Evolutionary conservation across 2,329 filamentous ascomycete genomes (phyloP).

Genomic region (Sclerotinia minor): DNA sequence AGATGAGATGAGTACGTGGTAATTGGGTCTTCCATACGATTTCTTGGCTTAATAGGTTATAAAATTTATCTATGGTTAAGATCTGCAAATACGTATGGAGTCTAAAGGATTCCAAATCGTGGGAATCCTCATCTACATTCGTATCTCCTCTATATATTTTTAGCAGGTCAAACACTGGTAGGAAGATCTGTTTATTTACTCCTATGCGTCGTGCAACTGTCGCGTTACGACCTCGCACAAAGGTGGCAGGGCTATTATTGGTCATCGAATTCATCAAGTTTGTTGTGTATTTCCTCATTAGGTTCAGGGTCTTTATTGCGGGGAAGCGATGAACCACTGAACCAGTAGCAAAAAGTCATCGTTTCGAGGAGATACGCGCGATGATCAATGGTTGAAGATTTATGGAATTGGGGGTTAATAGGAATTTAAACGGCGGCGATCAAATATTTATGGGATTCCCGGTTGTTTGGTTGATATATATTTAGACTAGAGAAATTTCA

Average conservation of each 20-base stretch:
- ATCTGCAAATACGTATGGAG: too few relatives aligned
- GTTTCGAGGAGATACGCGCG: background rate
- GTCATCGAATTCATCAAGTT: background rate
- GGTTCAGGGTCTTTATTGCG: background rate
- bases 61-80: background rate
- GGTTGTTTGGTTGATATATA: background rate
- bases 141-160: background rate
- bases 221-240: background rate
- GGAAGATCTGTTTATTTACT: background rate
- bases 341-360: background rate
- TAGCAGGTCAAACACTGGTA: background rate
- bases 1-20: background rate
- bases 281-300: background rate
- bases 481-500: background rate
- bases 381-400: background rate
- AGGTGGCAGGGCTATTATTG: slow-evolving; percentile 8
- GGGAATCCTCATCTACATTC: background rate
- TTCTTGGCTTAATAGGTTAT: background rate
- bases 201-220: background rate
- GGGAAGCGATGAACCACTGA: background rate
- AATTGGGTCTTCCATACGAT: background rate
- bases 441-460: background rate
- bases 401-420: background rate
- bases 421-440: background rate
- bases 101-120: background rate